Base-by-base conservation (phyloP, 768 basidiomycete genomes). In the Serendipita indica region DNA sequence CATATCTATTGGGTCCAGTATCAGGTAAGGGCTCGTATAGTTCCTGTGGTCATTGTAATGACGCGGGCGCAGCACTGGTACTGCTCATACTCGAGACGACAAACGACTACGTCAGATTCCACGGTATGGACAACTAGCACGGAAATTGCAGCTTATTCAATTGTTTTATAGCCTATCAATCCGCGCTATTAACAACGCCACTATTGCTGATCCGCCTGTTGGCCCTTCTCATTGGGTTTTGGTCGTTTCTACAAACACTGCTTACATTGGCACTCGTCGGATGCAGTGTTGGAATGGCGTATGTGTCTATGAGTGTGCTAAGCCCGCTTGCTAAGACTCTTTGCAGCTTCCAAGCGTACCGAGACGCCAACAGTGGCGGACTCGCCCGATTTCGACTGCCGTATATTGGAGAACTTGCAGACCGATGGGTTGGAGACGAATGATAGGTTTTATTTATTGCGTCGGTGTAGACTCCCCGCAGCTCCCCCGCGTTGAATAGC, bases 81-180 rank as follows among this genome's bases (percentile, higher is more conserved):
- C 68, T 87, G 32, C 74, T 89, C 7, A 75, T 86, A n/a, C 62
- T 81, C n/a, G 86, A 89, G 69, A 89, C 81, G 7, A 77, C 79
- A 61, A 84, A 84, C 64, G 82, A 87, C 68, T 83, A 79, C 62
- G 79, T 87, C 60, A 80, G 86, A 57, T 88, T 87, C 67, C 85
- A 86, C 66, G 83, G 85, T 84, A 57, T 65, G 77, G 66, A 52
- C 56, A 27, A 14, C 33, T 57, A 34, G 4, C n/a, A 27, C 39
- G 7, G 27, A 57, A 20, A 18, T 12, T 61, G 7, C 49, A 43
- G 30, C 43, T 58, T 32, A 34, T 58, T 54, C 57, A 45, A 4
- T 58, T 52, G 45, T 58, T 49, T n/a, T 62, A 20, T 66, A 89
- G 87, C 84, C 30, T 88, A 88, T 66, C 86, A 88, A 70, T 85